Evolutionary conservation across 768 basidiomycete genomes (phyloP), one percentile per base, ranked within the genome.

Genomic region (Podaxis sp.): DNA sequence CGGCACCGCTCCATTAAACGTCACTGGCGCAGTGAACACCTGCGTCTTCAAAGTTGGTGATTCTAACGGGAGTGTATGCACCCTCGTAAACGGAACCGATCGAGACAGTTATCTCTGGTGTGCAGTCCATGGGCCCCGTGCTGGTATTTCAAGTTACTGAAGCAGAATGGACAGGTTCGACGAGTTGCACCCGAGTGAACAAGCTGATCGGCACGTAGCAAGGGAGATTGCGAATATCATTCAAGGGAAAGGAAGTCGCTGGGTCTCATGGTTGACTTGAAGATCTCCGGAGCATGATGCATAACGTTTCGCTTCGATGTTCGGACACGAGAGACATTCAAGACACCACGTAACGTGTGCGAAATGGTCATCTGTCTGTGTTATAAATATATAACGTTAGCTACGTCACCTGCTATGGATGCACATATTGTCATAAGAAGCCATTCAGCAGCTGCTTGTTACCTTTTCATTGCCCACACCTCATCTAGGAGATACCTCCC

Each of bases 41-140:
- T 86, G 86, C 66, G 75, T 84, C 2, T 80, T 77, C 66, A 55
- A 76, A 61, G 46, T 72, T 38, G 72, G 75, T 61, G 74, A 73
- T 33, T 66, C 70, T 19, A 69, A 68, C 22, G 64, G 68, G 0
- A 72, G 65, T 0, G 62, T 53, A 11, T 81, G 80, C 61, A 78
- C 76, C 8, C 66, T 74, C n/a, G 74, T 72, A 2, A 70, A 74
- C 12, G 83, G 82, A 0, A 72, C 78, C 0, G 85, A 74, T 12
- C 67, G 73, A 13, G 86, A 87, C 65, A 88, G 87, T 68, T 87
- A 79, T 74, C 69, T 87, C 53, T 88, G 86, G 86, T 85, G 65
- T 55, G 82, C 24, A 24, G 41, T 40, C 56, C 38, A 2, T 12
- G 2, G 27, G n/a, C 50, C 4, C n/a, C n/a, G 11, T n/a, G 19